A percentile compares a stretch with the other conserved stretches of the same genome.
These are phyloP conservation scores for Kondoa malvinella DNA, from an alignment of 768 basidiomycete genomes.

Conservation along the genomic window DNA sequence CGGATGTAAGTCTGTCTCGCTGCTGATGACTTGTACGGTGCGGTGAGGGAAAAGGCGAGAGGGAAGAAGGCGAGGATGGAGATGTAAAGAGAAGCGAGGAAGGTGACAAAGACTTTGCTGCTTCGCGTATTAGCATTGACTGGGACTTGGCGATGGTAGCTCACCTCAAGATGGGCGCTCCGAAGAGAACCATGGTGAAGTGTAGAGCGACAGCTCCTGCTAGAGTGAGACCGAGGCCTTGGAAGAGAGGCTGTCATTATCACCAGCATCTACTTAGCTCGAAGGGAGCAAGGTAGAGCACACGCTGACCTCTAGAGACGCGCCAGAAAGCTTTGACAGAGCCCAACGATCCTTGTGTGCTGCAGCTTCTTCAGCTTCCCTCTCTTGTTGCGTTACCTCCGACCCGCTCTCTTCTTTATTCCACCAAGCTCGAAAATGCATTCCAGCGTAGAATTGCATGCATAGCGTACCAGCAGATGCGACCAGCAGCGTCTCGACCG, in stretches of 20 bases:
- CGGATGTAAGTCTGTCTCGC: not conserved
- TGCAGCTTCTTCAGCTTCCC: not conserved
- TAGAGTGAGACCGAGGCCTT: not conserved
- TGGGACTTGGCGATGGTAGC: not conserved
- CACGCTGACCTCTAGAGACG: not conserved
- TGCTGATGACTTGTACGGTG: not conserved
- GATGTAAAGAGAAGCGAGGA: not conserved
- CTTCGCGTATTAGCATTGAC: not conserved
- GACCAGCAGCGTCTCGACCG: not conserved
- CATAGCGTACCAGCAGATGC: not conserved
- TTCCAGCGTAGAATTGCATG: not conserved
- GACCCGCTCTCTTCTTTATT: not conserved
- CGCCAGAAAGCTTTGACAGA: not conserved
- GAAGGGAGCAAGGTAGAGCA: not conserved
- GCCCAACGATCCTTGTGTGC: not conserved
- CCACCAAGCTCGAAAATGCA: not conserved
- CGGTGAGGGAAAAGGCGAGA: not conserved
- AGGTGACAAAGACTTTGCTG: not conserved
- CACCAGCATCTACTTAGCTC: not conserved
- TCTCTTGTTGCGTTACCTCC: not conserved
- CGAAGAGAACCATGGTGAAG: not conserved
- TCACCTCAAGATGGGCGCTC: not conserved
- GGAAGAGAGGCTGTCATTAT: not conserved
- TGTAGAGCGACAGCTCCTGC: not conserved
- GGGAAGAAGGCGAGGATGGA: constrained; percentile 1